Base-by-base conservation (phyloP, 148 eudicot genomes). In the Heliosperma pusillum region DNA sequence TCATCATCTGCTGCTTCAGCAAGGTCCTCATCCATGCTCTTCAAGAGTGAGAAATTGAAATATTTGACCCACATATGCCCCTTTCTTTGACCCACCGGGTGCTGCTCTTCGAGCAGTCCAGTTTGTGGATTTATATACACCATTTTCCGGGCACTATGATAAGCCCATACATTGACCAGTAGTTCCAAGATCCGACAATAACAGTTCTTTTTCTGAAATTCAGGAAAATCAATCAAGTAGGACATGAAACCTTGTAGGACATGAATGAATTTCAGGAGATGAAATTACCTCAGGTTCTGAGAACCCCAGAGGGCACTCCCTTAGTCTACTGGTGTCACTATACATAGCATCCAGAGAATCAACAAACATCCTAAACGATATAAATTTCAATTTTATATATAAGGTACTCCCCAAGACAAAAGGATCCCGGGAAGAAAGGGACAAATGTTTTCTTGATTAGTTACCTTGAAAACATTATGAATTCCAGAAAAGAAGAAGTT, bases 141-240 rank as follows among this genome's bases (percentile, higher is more conserved):
- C 97, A 95, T 90, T 80, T 80, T 92, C 29, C 97, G 79, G 21
- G 88, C 97, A 85, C 99, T 90, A 64, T 95, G 99, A 81, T 95
- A 95, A n/a, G 96, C 97, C 99, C 99, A 95, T 3, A 95, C 99
- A 76, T 95, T 95, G 74, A 95, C 96, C 45, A 95, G 76, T 75
- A 89, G 85, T 81, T 92, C 97, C 80, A 90, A 66, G 40, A 95
- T 40, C 64, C 97, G 90, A 78, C 99, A 95, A 71, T 92, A 95
- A 75, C 99, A 95, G 56, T 92, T 90, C 80, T 79, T 83, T 81
- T 84, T 87, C 99, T 95, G 96, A 80, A 71, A 40, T 50, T 11
- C 1, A 60, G 29, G 50, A 19, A 1, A 45, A 10, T 72, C 61
- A 15, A 44, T 10, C 5, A 42, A 50, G 15, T 13, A 15, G 6